Base-by-base conservation (phyloP, 1,284 basidiomycete species). In the Phlebopus sp. region DNA sequence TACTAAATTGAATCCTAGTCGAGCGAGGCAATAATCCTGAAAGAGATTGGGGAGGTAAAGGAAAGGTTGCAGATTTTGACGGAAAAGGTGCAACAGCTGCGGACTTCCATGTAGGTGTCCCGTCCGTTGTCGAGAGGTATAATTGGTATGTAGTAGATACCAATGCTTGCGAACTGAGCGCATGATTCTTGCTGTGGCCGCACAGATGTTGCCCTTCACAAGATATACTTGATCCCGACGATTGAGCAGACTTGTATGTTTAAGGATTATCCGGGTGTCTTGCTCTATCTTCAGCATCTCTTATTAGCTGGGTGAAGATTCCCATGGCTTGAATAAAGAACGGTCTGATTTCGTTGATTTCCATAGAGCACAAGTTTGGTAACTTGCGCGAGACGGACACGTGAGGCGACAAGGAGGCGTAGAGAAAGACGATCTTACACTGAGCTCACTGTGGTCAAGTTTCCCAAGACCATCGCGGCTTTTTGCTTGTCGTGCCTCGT, bases 401-500 rank as follows among this genome's bases (percentile, higher is more conserved):
- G 27, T 49, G n/a, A 53, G 42, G 27, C 29, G 11, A 42, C 44
- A 47, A 44, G 19, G 37, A 4, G n/a, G 25, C n/a, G 15, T 8
- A 0, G 13, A 34, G 17, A 23, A 38, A 36, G 37, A 42, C 19
- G 29, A 34, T 62, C 78, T 30, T 66, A 93, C 93, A 69, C 86
- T 86, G 17, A 97, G 76, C 63, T 89, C 87, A 57, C 79, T 86
- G 63, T 84, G 81, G 68, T 84, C 83, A 18, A 92, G 72, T 52
- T 78, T 76, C 47, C 75, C 70, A 6, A 98, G 72, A 75, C 94
- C 93, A 38, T 87, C 81, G 51, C 94, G 74, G 69, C 90, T 87
- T 67, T 99, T 99, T 23, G 92, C 87, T 67, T 98, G 96, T 37
- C 96, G 79, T 14, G 90, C 90, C 71, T 99, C 95, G 14, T 93